Evolutionary conservation across 2,329 filamentous ascomycete genomes (phyloP).

Genomic region (Colletotrichum viniferum): DNA sequence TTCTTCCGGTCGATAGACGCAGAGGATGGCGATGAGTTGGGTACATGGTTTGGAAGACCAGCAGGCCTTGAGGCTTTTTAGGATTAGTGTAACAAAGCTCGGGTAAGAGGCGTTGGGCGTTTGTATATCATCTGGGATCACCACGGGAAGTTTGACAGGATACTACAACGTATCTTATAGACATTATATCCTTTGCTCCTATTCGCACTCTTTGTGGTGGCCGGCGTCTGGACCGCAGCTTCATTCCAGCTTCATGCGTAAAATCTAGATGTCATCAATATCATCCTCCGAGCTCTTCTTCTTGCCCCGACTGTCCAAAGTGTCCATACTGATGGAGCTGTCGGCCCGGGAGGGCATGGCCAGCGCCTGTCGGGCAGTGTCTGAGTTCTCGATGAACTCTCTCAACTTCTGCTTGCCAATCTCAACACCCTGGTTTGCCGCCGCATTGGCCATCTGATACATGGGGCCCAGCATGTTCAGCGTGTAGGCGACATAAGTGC

Average conservation of each 20-base stretch:
- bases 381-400: conserved; percentile 87
- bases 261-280: conserved; percentile 62
- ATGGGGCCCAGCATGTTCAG: conserved; percentile 97
- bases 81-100: not conserved
- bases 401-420: conserved; percentile 91
- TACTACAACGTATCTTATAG: conserved; percentile 6
- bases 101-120: not conserved
- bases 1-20: conserved; percentile 62
- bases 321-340: conserved; percentile 62
- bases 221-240: conserved; percentile 10
- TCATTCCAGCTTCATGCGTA: not conserved
- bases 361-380: conserved; percentile 82
- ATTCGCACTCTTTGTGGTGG: not conserved
- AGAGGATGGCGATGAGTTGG: conserved; percentile 68
- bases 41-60: conserved; percentile 82
- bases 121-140: not conserved
- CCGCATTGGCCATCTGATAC: conserved; percentile 92
- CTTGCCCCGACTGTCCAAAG: conserved; percentile 64
- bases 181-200: conserved; percentile 22
- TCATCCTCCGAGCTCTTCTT: conserved; percentile 48
- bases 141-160: not conserved
- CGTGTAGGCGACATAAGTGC: conserved; percentile 87
- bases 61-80: conserved; percentile 73
- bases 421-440: conserved; percentile 82
- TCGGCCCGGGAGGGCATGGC: conserved; percentile 66